These are phyloP conservation scores for Brassica juncea DNA, from an alignment of 345 rosid genomes.

Conservation along the genomic window DNA sequence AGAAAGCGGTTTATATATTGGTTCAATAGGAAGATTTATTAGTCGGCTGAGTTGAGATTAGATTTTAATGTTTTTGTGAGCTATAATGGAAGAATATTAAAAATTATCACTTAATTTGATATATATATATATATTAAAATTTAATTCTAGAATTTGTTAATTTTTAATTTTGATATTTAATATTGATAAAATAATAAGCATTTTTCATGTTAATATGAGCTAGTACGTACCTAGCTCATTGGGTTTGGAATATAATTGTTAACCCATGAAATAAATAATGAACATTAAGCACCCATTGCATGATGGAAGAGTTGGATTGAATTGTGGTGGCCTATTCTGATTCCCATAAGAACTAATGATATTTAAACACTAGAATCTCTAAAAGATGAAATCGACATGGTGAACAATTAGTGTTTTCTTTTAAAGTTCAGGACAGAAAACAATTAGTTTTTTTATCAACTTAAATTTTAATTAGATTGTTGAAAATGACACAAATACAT, in stretches of 20 bases:
- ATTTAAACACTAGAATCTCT: slow-evolving; percentile 15
- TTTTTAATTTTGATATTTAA: background rate
- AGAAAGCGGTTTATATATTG: background rate
- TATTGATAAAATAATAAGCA: background rate
- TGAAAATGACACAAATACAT: too few relatives aligned
- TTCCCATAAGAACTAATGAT: slow-evolving; percentile 25
- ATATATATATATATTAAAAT: background rate
- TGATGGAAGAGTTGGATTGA: slow-evolving; percentile 3
- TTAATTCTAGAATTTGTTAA: background rate
- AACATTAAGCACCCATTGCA: background rate
- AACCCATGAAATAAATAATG: background rate
- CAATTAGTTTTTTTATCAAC: background rate
- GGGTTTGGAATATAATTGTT: background rate
- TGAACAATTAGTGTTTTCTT: background rate
- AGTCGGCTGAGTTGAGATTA: background rate
- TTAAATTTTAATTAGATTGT: too few relatives aligned
- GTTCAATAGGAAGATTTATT: slow-evolving; percentile 7
- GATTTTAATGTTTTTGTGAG: background rate
- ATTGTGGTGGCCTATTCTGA: slow-evolving; percentile 25
- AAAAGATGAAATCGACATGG: background rate
- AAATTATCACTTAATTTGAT: background rate
- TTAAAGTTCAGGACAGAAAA: too few relatives aligned
- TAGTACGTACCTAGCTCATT: background rate
- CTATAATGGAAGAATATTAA: background rate
- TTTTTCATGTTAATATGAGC: background rate